A percentile compares a stretch with the other conserved stretches of the same genome.
Conservation (phyloP, 2,329 filamentous ascomycete species). For the Epichloe coenophiala region DNA sequence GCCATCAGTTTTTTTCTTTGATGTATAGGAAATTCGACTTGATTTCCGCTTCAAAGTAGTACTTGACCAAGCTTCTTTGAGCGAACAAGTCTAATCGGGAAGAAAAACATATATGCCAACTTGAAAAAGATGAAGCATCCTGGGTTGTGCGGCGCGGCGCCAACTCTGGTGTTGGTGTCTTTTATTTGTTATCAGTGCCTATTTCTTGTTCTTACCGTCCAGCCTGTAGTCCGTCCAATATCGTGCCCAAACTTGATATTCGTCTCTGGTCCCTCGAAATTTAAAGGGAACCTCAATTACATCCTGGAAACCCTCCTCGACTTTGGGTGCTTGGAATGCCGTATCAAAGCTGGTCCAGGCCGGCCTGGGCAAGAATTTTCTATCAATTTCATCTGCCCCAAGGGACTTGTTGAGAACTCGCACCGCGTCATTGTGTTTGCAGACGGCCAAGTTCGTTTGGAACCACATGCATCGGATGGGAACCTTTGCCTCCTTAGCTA, state of each 20-base stretch:
- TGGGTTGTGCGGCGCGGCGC: not conserved
- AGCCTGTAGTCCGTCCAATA: constrained; percentile 52
- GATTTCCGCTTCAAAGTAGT: too few species aligned
- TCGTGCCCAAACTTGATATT: constrained; percentile 57
- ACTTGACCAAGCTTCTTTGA: not conserved
- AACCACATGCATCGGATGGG: constrained; percentile 82
- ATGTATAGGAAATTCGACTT: too few species aligned
- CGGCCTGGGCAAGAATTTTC: constrained; percentile 58
- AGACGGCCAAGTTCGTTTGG: constrained; percentile 53
- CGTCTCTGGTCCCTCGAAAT: constrained; percentile 56
- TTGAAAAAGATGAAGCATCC: too few species aligned
- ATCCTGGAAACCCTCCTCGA: constrained; percentile 73
- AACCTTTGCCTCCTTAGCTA: constrained; percentile 57
- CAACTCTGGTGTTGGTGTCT: not conserved
- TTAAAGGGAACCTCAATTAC: constrained; percentile 62
- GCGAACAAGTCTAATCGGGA: not conserved
- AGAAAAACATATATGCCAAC: too few species aligned
- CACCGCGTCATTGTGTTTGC: constrained; percentile 78
- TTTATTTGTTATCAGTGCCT: not conserved
- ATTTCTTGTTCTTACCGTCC: not conserved
- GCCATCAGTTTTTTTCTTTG: too few species aligned
- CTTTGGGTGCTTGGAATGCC: constrained; percentile 57
- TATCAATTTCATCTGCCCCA: constrained; percentile 60
- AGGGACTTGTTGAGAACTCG: constrained; percentile 56
- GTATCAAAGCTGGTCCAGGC: constrained; percentile 68